Base-by-base conservation (phyloP, 495 filamentous ascomycete genomes). In the Penicillium parvum region DNA sequence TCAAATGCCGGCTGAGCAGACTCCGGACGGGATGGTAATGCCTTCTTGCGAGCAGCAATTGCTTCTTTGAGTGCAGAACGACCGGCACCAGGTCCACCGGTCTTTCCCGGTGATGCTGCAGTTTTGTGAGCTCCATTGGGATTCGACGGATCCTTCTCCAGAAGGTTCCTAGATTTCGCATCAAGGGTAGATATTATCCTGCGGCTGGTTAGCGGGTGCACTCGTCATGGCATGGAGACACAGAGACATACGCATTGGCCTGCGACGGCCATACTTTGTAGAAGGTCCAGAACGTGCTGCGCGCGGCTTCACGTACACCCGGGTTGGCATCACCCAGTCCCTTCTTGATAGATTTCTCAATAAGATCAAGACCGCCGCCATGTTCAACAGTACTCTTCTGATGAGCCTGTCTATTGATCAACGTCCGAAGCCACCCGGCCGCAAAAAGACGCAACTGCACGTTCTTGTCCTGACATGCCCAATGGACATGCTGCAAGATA, bases 381-480 rank as follows among this genome's bases (percentile, higher is more conserved):
- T 92, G 88, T 53, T 96, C 91, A 35, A 96, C 71, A 7, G 87
- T 79, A 37, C 66, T 77, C 62, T 88, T 95, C 54, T 95, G 83
- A 50, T 84, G 77, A 3, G 79, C 65, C 58, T 96, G 86, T 45
- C 86, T 85, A 40, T 71, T 82, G 21, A 98, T 64, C 23, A 97
- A 50, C 3, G 84, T 88, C 61, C 79, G 86, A 9, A 97, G 65
- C 92, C 92, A 98, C 9, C 79, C 85, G 14, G 85, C 66, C 8
- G 83, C 83, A 64, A 80, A 95, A 2, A 77, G 77, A 36, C 92
- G 80, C 18, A 90, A 76, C 50, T 88, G 83, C 2, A 88, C 81
- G 60, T 96, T 97, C 68, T 96, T 98, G 60, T 97, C 92, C 57
- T 90, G 83, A 38, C 74, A 82, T 19, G 94, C 89, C 41, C 63